Evolutionary conservation across 225 moss, liverwort and hornwort species (phyloP).

Genomic region (Rhytidiadelphus loreus): DNA sequence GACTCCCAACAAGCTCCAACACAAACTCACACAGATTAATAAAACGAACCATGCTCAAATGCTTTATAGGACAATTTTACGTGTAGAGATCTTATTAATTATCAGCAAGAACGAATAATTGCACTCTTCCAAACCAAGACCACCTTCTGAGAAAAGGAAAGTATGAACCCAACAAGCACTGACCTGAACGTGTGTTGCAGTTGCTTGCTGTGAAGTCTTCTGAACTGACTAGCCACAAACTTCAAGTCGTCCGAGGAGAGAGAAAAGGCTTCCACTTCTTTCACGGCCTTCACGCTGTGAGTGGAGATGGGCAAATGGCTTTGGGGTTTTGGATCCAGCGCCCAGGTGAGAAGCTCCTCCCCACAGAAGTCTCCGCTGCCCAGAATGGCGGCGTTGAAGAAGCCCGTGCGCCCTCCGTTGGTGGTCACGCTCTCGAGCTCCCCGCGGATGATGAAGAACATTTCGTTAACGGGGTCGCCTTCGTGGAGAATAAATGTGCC

Average conservation of each 20-base stretch:
- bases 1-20: background rate
- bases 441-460: conserved; percentile 63
- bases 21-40: background rate
- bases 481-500: conserved; percentile 34
- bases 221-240: conserved; percentile 54
- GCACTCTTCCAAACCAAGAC: background rate
- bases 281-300: conserved; percentile 29
- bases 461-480: conserved; percentile 58
- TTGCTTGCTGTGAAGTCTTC: conserved; percentile 53
- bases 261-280: conserved; percentile 54
- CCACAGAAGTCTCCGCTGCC: conserved; percentile 50
- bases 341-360: conserved; percentile 70
- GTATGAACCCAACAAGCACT: background rate
- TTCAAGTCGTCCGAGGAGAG: conserved; percentile 44
- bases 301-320: conserved; percentile 53
- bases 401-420: conserved; percentile 43
- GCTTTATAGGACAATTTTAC: background rate
- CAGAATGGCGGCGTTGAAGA: conserved; percentile 25
- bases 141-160: background rate
- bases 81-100: background rate
- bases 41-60: background rate
- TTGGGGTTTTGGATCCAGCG: conserved; percentile 43
- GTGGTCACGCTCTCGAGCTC: conserved; percentile 45
- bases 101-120: background rate
- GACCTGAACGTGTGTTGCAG: conserved; percentile 59